Conservation (phyloP, 768 basidiomycete species). For the Calocera cornea region DNA sequence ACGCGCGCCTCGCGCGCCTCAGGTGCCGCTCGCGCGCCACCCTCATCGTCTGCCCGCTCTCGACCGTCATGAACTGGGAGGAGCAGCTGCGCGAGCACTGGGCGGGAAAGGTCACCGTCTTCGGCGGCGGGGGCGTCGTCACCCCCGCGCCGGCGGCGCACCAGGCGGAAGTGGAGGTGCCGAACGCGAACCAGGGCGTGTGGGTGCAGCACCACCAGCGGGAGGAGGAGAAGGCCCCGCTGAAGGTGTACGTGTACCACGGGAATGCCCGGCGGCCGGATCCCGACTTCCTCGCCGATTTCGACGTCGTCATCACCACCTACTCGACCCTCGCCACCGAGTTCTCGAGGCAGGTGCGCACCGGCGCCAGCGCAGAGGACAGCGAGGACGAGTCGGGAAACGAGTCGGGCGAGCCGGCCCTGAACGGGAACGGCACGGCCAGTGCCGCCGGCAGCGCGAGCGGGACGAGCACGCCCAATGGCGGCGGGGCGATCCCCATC, state of each 20-base stretch:
- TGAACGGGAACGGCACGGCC: too few species aligned
- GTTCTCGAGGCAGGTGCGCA: slow-evolving; percentile 75
- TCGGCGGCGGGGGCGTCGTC: slow-evolving; percentile 47
- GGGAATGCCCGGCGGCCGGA: slow-evolving; percentile 79
- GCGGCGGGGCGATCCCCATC: slow-evolving; percentile 14
- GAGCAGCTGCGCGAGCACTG: slow-evolving; percentile 97
- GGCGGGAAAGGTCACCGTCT: slow-evolving; percentile 71
- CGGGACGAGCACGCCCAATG: slow-evolving; percentile 17
- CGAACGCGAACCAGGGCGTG: slow-evolving; percentile 16
- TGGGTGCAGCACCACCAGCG: slow-evolving; percentile 9
- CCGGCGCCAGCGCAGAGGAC: slow-evolving; percentile 41
- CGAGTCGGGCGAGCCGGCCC: slow-evolving; percentile 43
- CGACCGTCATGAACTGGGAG: slow-evolving; percentile 97
- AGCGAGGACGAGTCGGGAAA: slow-evolving; percentile 41
- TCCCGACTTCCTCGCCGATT: slow-evolving; percentile 75
- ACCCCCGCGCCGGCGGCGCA: slow-evolving; percentile 4
- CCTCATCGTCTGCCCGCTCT: slow-evolving; percentile 90
- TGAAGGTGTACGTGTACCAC: slow-evolving; percentile 93
- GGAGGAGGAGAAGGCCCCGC: slow-evolving; percentile 35
- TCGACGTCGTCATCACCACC: slow-evolving; percentile 95
- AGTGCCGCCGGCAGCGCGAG: slow-evolving; percentile 9
- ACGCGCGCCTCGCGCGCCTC: slow-evolving; percentile 56
- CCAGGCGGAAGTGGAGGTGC: slow-evolving; percentile 17
- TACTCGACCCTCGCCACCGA: slow-evolving; percentile 93
- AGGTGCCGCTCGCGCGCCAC: slow-evolving; percentile 79